phyloP scores from a whole-genome alignment of 352 stramenopile genomes.

The Globisporangium solare region DNA sequence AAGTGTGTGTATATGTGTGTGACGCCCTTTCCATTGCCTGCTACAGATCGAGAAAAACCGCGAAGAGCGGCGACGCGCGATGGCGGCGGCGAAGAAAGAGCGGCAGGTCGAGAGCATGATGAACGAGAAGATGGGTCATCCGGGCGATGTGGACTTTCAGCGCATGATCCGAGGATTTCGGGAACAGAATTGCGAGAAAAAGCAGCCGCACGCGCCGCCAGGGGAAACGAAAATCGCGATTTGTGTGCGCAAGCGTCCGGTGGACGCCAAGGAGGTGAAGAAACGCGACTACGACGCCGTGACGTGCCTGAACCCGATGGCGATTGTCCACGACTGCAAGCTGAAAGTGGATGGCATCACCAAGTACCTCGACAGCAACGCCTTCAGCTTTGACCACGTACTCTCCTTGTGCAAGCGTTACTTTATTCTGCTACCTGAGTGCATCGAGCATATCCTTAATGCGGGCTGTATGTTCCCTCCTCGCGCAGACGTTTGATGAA shows the following conservation, averaged over 20 bases:
- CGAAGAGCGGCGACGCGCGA: slow-evolving; percentile 75
- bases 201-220: slow-evolving; percentile 29
- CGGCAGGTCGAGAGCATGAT: slow-evolving; percentile 74
- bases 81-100: slow-evolving; percentile 84
- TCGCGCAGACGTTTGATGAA: slow-evolving; percentile 95
- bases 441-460: neutral
- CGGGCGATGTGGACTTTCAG: slow-evolving; percentile 89
- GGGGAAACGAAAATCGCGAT: slow-evolving; percentile 92
- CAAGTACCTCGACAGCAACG: slow-evolving; percentile 97
- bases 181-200: slow-evolving; percentile 68
- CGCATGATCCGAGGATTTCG: slow-evolving; percentile 88
- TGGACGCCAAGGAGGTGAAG: slow-evolving; percentile 90
- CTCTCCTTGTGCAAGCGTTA: neutral
- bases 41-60: slow-evolving; percentile 80
- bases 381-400: slow-evolving; percentile 90
- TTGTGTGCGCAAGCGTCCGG: slow-evolving; percentile 94
- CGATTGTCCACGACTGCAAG: slow-evolving; percentile 96
- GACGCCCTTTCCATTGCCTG: neutral
- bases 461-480: slow-evolving; percentile 1
- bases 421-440: neutral
- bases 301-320: slow-evolving; percentile 92
- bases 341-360: slow-evolving; percentile 98
- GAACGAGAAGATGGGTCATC: slow-evolving; percentile 78
- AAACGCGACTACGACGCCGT: slow-evolving; percentile 95
- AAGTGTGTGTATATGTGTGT: neutral